A percentile compares a stretch with the other conserved stretches of the same genome.
These are phyloP conservation scores for Candida methanosorbosa DNA, from an alignment of 805 yeast genomes.

Conservation along the genomic window DNA sequence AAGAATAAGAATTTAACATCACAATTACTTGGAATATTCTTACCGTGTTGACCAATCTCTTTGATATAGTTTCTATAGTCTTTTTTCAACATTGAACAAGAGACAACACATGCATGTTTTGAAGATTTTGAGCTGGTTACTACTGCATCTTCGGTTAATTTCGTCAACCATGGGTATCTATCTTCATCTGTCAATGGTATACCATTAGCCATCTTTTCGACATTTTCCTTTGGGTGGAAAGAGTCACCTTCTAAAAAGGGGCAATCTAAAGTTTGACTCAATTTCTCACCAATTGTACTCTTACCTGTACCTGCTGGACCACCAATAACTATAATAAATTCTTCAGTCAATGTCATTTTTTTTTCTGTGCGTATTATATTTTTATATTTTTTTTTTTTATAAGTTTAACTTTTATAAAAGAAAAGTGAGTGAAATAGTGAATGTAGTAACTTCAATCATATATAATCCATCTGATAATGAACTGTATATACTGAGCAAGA, in stretches of 20 bases:
- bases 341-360: background rate
- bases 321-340: slow-evolving; percentile 47
- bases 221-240: slow-evolving; percentile 60
- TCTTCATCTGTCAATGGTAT: slow-evolving; percentile 83
- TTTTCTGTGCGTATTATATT: too few relatives aligned
- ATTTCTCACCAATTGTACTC: slow-evolving; percentile 61
- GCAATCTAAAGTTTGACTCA: slow-evolving; percentile 31
- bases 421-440: too few relatives aligned
- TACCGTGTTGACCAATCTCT: slow-evolving; percentile 15
- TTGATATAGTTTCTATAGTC: slow-evolving; percentile 60
- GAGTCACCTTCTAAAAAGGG: slow-evolving; percentile 81
- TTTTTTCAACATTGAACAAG: slow-evolving; percentile 81
- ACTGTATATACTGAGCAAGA: too few relatives aligned
- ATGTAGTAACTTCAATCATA: too few relatives aligned
- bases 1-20: slow-evolving; percentile 45
- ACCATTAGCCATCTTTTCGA: slow-evolving; percentile 77
- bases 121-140: slow-evolving; percentile 22
- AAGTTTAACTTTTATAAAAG: too few relatives aligned
- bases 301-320: slow-evolving; percentile 98
- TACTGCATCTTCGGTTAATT: slow-evolving; percentile 35
- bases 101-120: slow-evolving; percentile 39
- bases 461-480: too few relatives aligned
- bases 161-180: slow-evolving; percentile 81
- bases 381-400: too few relatives aligned
- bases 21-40: slow-evolving; percentile 8